Evolutionary conservation across 2,329 filamentous ascomycete genomes (phyloP), one percentile per base, ranked within the genome.

Genomic region (Aspergillus quadrilineatus): DNA sequence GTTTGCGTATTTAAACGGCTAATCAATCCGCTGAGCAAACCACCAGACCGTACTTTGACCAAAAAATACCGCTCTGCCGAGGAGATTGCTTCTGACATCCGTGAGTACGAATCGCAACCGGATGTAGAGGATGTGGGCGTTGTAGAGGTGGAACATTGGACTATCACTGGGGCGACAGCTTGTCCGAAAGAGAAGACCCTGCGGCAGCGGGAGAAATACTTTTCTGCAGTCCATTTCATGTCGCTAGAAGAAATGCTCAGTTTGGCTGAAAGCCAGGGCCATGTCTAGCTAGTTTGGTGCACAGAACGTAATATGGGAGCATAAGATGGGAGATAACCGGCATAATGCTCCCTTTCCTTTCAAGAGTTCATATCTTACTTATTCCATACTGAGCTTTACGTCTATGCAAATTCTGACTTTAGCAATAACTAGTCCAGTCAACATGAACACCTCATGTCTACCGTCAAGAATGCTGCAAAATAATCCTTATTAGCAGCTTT

Each of bases 161-260:
- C 32, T 4, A 22, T 54, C 17, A 42, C n/a, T 2, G 52, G 52
- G 3, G 52, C 52, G 26, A 48, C 46, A 15, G 36, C 44, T 3
- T 54, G 52, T 22, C 52, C 52, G 4, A 26, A 29, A 28, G 52
- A 49, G 15, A 54, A 48, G 26, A 42, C 52, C 0, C 34, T 54
- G 0, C 22, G 36, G 7, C 44, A 48, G 52, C 30, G 34, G n/a
- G 52, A 49, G 52, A 34, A 49, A n/a, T 49, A 42, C 28, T 54
- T 54, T 12, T 37, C 52, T 0, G 36, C 14, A 1, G 3, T 54
- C 4, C n/a, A 15, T n/a, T 49, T 54, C 47, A 1, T 54, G 34
- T 3, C 28, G 1, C 4, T 54, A 1, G 44, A 49, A 7, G 52
- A 54, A 36, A 39, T 54, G 34, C 17, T 54, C 26, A 36, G 8